Evolutionary conservation across 352 stramenopile genomes (phyloP).

Genomic region (Phytophthora gonapodyides): DNA sequence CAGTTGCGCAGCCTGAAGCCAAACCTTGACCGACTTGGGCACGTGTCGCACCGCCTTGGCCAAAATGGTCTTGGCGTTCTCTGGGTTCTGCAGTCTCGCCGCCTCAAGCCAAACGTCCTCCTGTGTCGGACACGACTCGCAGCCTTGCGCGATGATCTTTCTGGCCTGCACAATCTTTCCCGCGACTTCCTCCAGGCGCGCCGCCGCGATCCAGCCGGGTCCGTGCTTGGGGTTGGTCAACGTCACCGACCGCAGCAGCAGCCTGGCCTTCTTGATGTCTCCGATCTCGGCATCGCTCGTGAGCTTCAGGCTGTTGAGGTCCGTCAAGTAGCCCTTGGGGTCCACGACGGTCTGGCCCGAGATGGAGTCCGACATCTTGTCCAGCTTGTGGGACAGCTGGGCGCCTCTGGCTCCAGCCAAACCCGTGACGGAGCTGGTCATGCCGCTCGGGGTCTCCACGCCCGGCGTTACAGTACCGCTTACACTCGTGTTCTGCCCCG

Average conservation of each 20-base stretch:
- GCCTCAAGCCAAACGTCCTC: constrained; percentile 99
- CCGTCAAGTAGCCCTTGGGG: constrained; percentile 98
- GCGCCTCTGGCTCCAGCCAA: constrained; percentile 92
- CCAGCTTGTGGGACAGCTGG: constrained; percentile 95
- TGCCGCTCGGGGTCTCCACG: constrained; percentile 59
- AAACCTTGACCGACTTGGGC: constrained; percentile 95
- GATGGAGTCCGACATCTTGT: constrained; percentile 98
- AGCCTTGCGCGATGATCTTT: constrained; percentile 98
- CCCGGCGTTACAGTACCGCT: constrained; percentile 67
- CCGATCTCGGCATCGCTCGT: constrained; percentile 94
- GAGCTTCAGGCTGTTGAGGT: constrained; percentile 95
- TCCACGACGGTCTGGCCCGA: constrained; percentile 97
- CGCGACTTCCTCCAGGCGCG: constrained; percentile 97
- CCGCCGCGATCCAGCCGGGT: constrained; percentile 98
- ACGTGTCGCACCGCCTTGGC: constrained; percentile 94
- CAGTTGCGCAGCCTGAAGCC: constrained; percentile 95
- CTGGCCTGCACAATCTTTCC: constrained; percentile 96
- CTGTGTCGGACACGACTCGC: constrained; percentile 94
- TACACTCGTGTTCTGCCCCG: constrained; percentile 32
- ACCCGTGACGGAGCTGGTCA: constrained; percentile 81
- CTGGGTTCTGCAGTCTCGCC: constrained; percentile 92
- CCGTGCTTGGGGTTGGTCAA: constrained; percentile 99
- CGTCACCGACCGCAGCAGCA: constrained; percentile 96
- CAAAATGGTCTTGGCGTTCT: constrained; percentile 98
- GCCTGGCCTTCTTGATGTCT: constrained; percentile 98